Percentiles rank a stretch among this genome's conserved stretches.
Conservation (phyloP, 805 yeast genomes). For the Saturnispora saitoi region DNA sequence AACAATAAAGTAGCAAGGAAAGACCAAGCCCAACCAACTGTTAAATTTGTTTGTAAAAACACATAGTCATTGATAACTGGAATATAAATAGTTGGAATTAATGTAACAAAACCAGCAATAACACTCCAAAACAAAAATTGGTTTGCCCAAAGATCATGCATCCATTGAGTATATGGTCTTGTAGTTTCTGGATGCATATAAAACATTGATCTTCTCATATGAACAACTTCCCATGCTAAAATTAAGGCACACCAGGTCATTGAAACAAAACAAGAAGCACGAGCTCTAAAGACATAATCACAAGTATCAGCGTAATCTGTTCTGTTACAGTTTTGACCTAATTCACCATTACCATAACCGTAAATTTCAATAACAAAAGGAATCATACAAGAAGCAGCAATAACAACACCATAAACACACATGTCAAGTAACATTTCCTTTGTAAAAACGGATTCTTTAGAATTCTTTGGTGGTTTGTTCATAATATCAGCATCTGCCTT, state of each 20-base stretch:
- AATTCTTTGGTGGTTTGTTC: conserved; percentile 54
- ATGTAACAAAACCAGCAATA: conserved; percentile 55
- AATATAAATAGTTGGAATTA: conserved; percentile 77
- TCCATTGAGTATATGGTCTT: conserved; percentile 50
- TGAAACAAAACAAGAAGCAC: conserved; percentile 69
- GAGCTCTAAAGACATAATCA: conserved; percentile 57
- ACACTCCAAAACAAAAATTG: conserved; percentile 79
- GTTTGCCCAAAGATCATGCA: conserved; percentile 61
- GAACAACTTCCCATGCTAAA: conserved; percentile 79
- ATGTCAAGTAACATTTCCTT: conserved; percentile 61
- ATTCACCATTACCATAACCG: conserved; percentile 54
- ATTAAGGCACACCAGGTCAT: conserved; percentile 84
- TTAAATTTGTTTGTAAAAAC: conserved; percentile 62
- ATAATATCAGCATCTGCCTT: conserved; percentile 55
- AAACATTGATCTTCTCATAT: conserved; percentile 61
- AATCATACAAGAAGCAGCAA: conserved; percentile 64
- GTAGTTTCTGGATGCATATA: conserved; percentile 59
- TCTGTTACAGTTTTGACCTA: conserved; percentile 57
- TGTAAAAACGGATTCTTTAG: conserved; percentile 50
- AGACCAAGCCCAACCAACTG: conserved; percentile 76
- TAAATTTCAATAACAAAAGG: conserved; percentile 60
- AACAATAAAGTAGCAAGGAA: conserved; percentile 51
- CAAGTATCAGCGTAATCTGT: conserved; percentile 38
- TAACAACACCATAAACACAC: conserved; percentile 61
- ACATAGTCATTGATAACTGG: conserved; percentile 80